phyloP scores from a whole-genome alignment of 306 rosid species.

The Cucumis hystrix region DNA sequence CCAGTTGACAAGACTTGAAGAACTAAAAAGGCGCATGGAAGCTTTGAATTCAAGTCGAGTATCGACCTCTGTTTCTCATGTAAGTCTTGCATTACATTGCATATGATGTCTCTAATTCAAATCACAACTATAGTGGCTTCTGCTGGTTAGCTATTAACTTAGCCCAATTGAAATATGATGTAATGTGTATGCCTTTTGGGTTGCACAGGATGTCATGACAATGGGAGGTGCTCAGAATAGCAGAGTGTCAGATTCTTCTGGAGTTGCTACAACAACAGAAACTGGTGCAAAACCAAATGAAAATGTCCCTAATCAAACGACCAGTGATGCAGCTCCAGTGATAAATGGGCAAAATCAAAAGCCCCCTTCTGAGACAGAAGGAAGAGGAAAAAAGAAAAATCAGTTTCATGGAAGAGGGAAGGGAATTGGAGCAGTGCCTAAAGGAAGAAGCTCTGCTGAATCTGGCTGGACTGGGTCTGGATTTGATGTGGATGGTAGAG shows the following conservation, averaged over 20 bases:
- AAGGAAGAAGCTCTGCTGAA: conserved; percentile 52
- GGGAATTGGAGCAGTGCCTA: conserved; percentile 72
- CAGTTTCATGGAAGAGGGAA: conserved; percentile 67
- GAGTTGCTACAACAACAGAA: conserved; percentile 31
- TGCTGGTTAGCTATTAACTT: neutral
- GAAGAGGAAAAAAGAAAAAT: conserved; percentile 55
- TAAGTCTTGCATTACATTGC: conserved; percentile 16
- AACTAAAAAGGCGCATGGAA: conserved; percentile 77
- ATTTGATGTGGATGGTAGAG: conserved; percentile 72
- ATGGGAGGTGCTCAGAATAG: conserved; percentile 24
- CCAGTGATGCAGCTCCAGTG: conserved; percentile 22
- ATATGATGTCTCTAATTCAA: neutral
- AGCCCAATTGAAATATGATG: neutral
- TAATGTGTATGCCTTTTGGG: neutral
- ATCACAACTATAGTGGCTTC: neutral
- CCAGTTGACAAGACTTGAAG: conserved; percentile 71
- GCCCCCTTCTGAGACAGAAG: conserved; percentile 41
- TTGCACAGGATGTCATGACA: conserved; percentile 42
- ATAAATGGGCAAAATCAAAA: conserved; percentile 34
- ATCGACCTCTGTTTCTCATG: conserved; percentile 35
- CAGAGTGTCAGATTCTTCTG: conserved; percentile 25
- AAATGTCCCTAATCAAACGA: conserved; percentile 28
- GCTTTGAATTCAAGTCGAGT: conserved; percentile 63
- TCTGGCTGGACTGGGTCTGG: conserved; percentile 94
- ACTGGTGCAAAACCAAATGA: conserved; percentile 16